Evolutionary conservation across 2,329 filamentous ascomycete species (phyloP), one percentile per base, ranked within the genome.

Genomic region (Aspergillus ochraceus): DNA sequence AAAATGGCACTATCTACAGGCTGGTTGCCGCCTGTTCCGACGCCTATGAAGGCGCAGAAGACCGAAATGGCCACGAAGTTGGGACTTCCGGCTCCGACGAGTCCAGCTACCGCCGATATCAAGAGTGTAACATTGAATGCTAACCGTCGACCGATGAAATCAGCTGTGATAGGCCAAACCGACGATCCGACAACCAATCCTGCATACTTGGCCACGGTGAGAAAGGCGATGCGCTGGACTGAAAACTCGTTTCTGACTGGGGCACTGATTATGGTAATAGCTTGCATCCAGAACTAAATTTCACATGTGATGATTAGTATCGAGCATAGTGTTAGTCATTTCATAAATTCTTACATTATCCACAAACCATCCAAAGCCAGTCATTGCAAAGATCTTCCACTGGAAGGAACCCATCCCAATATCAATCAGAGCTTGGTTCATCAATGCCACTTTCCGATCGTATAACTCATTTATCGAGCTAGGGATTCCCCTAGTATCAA

Each of bases 21-120:
- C 10, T 53, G 54, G 70, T 74, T 58, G 71, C 76, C 54, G 2
- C 60, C 60, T 2, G n/a, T 50, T 6, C 36, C 36, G 20, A 58
- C 20, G 10, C 49, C 32, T 3, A n/a, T 32, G 22, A 58, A n/a
- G 5, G 29, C 51, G n/a, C 36, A 46, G 5, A 62, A 50, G 24
- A 57, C 29, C 6, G 42, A 51, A 19, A 59, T 45, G 3, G 52
- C 59, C 19, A 32, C 50, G 49, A 52, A 61, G 30, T 55, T 61
- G 1, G 61, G 59, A 1, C 55, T 58, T 17, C 52, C 54, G 0
- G 59, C 59, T 2, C 30, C 49, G 2, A 61, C 47, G 9, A 56
- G 26, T 19, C 58, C 60, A 29, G 60, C 58, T 4, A 61, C 22
- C 10, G 58, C 47, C 5, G 60, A 55, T 1, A 52, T 55, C 42